Base-by-base conservation (phyloP, 805 yeast species). In the Ogataea paraovalis region DNA sequence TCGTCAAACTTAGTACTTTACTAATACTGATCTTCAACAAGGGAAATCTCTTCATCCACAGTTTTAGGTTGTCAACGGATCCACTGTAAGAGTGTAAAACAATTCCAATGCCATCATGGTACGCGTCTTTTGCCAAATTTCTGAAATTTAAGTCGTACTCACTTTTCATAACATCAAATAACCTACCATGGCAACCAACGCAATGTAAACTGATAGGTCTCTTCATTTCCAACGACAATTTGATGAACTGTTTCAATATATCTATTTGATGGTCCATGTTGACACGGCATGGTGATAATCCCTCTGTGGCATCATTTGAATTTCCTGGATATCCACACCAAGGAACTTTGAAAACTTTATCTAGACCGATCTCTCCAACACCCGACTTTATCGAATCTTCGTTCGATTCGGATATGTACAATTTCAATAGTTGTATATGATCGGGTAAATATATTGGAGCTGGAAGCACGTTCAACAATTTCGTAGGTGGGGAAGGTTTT, bases 281-380 rank as follows among this genome's bases (percentile, higher is more conserved):
- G 1, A 88, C 91, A 50, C 74, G 72, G 48, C 76, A 78, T 9
- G 53, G 52, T 12, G 59, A 55, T 21, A 62, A 42, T 9, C 50
- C 46, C 7, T 39, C 23, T 19, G 5, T 37, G 19, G 51, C 42
- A 2, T 28, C 43, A 33, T 39, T 47, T 10, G 4, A 7, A 7
- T 37, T 48, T 7, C 83, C 83, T 48, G 68, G 69, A 58, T 63
- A 80, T 2, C 90, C 89, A 47, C 67, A 68, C 46, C 64, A 56
- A 2, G 95, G 96, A 3, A 91, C 63, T 33, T 87, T 65, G 59
- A 87, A 87, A 27, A 79, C 59, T 62, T 83, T 86, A 63, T 92
- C 99, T 2, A 94, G 67, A 0, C 99, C 99, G n/a, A 89, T 75
- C 57, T 92, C 99, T 0, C 99, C 99, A 9, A 92, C 71, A 12